Conservation (phyloP, 108 stramenopile genomes). For the Cyclotella kingstonii region DNA sequence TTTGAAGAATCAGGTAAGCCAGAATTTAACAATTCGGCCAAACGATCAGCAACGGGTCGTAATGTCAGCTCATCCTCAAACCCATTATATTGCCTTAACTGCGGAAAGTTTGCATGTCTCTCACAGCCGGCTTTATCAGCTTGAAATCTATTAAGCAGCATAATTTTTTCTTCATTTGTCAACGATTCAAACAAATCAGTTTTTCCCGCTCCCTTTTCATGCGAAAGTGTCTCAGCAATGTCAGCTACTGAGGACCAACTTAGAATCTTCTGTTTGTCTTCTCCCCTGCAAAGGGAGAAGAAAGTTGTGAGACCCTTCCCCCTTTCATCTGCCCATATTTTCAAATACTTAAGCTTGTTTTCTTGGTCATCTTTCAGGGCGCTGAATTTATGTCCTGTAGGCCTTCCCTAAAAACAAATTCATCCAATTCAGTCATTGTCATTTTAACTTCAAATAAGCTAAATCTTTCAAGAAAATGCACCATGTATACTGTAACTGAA, state of each 20-base stretch:
- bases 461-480: neutral
- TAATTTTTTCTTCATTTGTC: slow-evolving; percentile 22
- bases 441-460: too few relatives aligned
- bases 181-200: slow-evolving; percentile 41
- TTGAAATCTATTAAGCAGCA: slow-evolving; percentile 32
- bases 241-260: slow-evolving; percentile 35
- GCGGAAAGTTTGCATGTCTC: slow-evolving; percentile 18
- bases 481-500: neutral
- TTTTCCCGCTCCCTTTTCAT: slow-evolving; percentile 23
- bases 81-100: slow-evolving; percentile 43
- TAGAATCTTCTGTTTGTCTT: slow-evolving; percentile 39
- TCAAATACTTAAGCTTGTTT: slow-evolving; percentile 26
- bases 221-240: neutral
- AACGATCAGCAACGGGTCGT: slow-evolving; percentile 70
- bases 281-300: slow-evolving; percentile 27
- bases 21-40: slow-evolving; percentile 74
- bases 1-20: neutral
- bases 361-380: slow-evolving; percentile 5
- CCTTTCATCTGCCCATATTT: slow-evolving; percentile 55
- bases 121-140: neutral
- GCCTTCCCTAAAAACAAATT: slow-evolving; percentile 53
- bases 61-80: slow-evolving; percentile 72
- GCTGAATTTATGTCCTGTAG: slow-evolving; percentile 49
- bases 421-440: too few relatives aligned
- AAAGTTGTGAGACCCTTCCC: slow-evolving; percentile 45